Percentiles rank a stretch among this genome's conserved stretches.
phyloP scores from a whole-genome alignment of 2,329 filamentous ascomycete genomes.

The Dactylonectria macrodidyma region DNA sequence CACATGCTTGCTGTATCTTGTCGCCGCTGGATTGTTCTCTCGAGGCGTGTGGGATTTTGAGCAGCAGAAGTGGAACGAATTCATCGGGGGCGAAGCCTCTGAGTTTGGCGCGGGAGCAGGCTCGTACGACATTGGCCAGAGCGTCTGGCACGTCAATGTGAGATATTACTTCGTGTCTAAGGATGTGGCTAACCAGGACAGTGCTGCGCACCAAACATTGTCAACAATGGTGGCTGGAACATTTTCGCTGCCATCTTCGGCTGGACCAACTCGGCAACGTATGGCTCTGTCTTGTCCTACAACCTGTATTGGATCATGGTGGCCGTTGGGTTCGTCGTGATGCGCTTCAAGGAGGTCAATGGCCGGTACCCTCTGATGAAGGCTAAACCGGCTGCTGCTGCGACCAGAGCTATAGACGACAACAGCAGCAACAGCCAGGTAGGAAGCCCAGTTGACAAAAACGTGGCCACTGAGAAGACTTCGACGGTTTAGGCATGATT shows the following conservation, averaged over 20 bases:
- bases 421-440: conserved; percentile 48
- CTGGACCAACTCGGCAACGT: conserved; percentile 91
- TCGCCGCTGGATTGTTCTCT: conserved; percentile 87
- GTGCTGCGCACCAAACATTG: conserved; percentile 82
- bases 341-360: conserved; percentile 77
- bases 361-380: conserved; percentile 65
- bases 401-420: conserved; percentile 15
- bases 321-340: conserved; percentile 75
- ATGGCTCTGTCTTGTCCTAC: conserved; percentile 89
- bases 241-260: conserved; percentile 90
- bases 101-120: conserved; percentile 74
- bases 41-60: conserved; percentile 83
- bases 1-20: conserved; percentile 87
- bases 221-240: conserved; percentile 85
- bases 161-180: conserved; percentile 56
- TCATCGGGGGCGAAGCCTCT: conserved; percentile 71
- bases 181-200: conserved; percentile 49
- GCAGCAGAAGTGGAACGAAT: conserved; percentile 76
- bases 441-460: conserved; percentile 42
- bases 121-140: conserved; percentile 83
- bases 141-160: conserved; percentile 87
- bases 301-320: conserved; percentile 89
- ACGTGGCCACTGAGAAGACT: conserved; percentile 46
- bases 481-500: conserved; percentile 36
- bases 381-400: conserved; percentile 43